A percentile compares a stretch with the other conserved stretches of the same genome.
These are phyloP conservation scores for Diutina catenulata DNA, from an alignment of 1,139 yeast species.

Conservation along the genomic window DNA sequence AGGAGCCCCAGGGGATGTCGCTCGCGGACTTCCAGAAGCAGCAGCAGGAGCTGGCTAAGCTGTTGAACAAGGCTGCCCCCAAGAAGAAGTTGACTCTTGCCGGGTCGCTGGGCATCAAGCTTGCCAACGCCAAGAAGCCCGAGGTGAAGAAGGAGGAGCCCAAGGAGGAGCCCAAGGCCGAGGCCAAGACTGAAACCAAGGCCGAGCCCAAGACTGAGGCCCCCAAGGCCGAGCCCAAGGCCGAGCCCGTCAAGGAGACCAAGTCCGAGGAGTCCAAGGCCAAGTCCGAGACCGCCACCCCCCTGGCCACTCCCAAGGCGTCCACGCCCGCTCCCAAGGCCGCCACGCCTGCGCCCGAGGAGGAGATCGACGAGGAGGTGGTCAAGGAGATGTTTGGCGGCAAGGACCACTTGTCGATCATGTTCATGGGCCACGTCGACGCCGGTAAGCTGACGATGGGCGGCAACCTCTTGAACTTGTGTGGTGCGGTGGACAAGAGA, in stretches of 20 bases:
- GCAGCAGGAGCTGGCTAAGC: slow-evolving; percentile 31
- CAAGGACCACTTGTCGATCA: slow-evolving; percentile 91
- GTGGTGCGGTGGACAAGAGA: slow-evolving; percentile 97
- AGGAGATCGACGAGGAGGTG: slow-evolving; percentile 76
- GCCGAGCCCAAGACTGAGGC: slow-evolving; percentile 6
- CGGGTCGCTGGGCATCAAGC: slow-evolving; percentile 53
- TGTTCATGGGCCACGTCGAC: slow-evolving; percentile 99
- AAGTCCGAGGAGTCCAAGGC: slow-evolving; percentile 3
- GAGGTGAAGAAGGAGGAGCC: slow-evolving; percentile 14
- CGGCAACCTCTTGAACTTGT: slow-evolving; percentile 83
- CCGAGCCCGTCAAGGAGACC: neutral
- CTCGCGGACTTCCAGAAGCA: slow-evolving; percentile 80
- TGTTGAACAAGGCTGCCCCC: slow-evolving; percentile 36
- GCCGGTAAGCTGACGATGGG: slow-evolving; percentile 99
- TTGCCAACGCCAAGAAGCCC: slow-evolving; percentile 36
- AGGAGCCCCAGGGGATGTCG: slow-evolving; percentile 56
- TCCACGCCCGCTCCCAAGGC: slow-evolving; percentile 8
- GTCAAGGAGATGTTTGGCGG: slow-evolving; percentile 92
- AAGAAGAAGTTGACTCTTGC: slow-evolving; percentile 53
- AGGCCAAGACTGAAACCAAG: slow-evolving; percentile 12
- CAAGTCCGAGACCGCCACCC: neutral
- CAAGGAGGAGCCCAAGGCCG: slow-evolving; percentile 11
- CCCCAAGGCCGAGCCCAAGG: neutral
- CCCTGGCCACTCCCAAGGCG: slow-evolving; percentile 9
- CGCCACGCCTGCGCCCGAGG: slow-evolving; percentile 49